Base-by-base conservation (phyloP, 2,329 filamentous ascomycete species). In the Colletotrichum orbiculare region DNA sequence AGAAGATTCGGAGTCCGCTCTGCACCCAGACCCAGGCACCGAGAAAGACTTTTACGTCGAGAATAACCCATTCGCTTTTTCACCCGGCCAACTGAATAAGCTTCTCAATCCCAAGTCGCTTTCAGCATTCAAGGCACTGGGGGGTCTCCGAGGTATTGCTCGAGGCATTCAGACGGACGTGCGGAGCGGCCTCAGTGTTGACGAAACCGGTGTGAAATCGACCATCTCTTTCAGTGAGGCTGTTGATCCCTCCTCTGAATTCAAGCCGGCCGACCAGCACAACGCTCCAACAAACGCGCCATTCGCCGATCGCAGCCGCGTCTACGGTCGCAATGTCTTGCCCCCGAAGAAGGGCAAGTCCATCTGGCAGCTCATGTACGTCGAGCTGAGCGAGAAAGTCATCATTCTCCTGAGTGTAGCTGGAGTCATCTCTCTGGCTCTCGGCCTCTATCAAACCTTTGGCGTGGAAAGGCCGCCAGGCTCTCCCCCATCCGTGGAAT, bases 1-100 rank as follows among this genome's bases (percentile, higher is more conserved):
- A n/a, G 66, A 71, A 11, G 72, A 73, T 33, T 38, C 64, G 3
- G 79, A 87, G 66, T 60, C 89, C 52, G 88, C 88, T 6, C 78
- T 92, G 9, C 82, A 79, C 53, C 89, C 91, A 0, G 91, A 93
- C 74, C 89, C 89, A 2, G 90, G 89, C 3, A 89, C 87, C 0
- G 90, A 93, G 76, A 81, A 77, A 3, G 90, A 92, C 69, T 94
- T 93, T 70, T 56, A 45, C 33, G 85, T 91, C 8, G 82, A 90
- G 69, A 93, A 92, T 73, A 93, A 91, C 73, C 88, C 85, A 47
- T 94, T 93, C 68, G 91, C 89, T 2, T 93, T 91, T 71, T 86
- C 88, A 0, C 90, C 89, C 1, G 91, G 91, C 3, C 90, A 93
- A 65, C 77, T 94, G 70, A 88, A 87, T 68, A 94, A 93, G 75